These are phyloP conservation scores for Bertia moriformis DNA, from an alignment of 2,329 filamentous ascomycete species.

Conservation along the genomic window DNA sequence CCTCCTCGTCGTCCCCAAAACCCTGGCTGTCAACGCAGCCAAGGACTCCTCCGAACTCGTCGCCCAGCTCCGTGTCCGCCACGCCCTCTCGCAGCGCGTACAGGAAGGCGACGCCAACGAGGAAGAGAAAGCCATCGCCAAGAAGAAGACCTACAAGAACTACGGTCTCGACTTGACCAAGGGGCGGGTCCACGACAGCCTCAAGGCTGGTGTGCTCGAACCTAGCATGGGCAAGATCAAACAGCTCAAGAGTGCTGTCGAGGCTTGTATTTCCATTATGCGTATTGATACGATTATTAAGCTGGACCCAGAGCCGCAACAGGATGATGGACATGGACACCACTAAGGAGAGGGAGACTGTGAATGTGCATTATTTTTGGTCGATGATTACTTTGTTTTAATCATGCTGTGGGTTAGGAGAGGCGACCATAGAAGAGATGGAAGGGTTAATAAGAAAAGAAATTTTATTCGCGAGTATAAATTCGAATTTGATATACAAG, in stretches of 20 bases:
- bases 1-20: slow-evolving; percentile 89
- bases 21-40: slow-evolving; percentile 87
- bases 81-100: slow-evolving; percentile 85
- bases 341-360: slow-evolving; percentile 32
- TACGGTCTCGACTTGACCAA: slow-evolving; percentile 84
- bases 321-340: slow-evolving; percentile 78
- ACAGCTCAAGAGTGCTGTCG: slow-evolving; percentile 94
- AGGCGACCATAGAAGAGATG: too few relatives aligned
- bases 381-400: too few relatives aligned
- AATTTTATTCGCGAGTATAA: too few relatives aligned
- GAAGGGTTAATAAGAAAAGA: too few relatives aligned
- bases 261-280: slow-evolving; percentile 98
- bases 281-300: slow-evolving; percentile 97
- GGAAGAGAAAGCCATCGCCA: slow-evolving; percentile 76
- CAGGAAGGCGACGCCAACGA: slow-evolving; percentile 71
- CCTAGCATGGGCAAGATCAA: slow-evolving; percentile 96
- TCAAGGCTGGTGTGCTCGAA: slow-evolving; percentile 91
- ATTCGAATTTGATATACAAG: too few relatives aligned
- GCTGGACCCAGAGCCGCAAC: slow-evolving; percentile 77
- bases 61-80: slow-evolving; percentile 83
- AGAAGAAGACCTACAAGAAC: slow-evolving; percentile 97
- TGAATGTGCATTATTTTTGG: too few relatives aligned
- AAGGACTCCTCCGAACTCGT: slow-evolving; percentile 93
- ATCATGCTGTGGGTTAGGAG: too few relatives aligned
- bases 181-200: slow-evolving; percentile 80